Conservation (phyloP, 2,329 filamentous ascomycete genomes). For the Truncatella angustata region DNA sequence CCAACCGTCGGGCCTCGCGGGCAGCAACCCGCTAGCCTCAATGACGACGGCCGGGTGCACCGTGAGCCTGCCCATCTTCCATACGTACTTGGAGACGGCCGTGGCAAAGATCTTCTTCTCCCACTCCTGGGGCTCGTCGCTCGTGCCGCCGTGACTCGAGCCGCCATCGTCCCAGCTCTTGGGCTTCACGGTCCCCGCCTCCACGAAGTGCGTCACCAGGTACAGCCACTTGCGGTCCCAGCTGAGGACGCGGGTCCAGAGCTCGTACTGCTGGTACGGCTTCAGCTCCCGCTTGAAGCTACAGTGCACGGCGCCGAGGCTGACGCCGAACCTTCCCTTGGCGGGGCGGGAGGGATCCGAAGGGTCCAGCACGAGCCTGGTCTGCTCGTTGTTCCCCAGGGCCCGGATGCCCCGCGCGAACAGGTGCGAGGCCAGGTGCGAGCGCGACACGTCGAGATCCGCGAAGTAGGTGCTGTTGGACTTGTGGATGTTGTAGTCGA, state of each 20-base stretch:
- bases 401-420: conserved; percentile 57
- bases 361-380: conserved; percentile 50
- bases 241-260: conserved; percentile 67
- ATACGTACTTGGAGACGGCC: conserved; percentile 76
- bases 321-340: conserved; percentile 56
- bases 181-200: conserved; percentile 56
- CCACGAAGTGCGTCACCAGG: conserved; percentile 71
- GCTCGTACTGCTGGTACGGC: conserved; percentile 67
- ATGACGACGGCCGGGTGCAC: conserved; percentile 79
- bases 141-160: conserved; percentile 36
- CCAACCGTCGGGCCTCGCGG: conserved; percentile 68
- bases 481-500: conserved; percentile 85
- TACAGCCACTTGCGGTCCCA: conserved; percentile 87
- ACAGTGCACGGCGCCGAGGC: conserved; percentile 71
- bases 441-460: conserved; percentile 80
- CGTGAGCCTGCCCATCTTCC: conserved; percentile 79
- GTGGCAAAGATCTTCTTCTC: conserved; percentile 69
- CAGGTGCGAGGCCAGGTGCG: conserved; percentile 73
- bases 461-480: conserved; percentile 83
- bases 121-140: conserved; percentile 42
- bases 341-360: conserved; percentile 43
- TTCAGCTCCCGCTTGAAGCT: conserved; percentile 73
- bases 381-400: conserved; percentile 46
- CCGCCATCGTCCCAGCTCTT: conserved; percentile 52
- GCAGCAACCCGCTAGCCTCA: conserved; percentile 69